phyloP scores from a whole-genome alignment of 331 rosid genomes.

The Acacia pycnantha region DNA sequence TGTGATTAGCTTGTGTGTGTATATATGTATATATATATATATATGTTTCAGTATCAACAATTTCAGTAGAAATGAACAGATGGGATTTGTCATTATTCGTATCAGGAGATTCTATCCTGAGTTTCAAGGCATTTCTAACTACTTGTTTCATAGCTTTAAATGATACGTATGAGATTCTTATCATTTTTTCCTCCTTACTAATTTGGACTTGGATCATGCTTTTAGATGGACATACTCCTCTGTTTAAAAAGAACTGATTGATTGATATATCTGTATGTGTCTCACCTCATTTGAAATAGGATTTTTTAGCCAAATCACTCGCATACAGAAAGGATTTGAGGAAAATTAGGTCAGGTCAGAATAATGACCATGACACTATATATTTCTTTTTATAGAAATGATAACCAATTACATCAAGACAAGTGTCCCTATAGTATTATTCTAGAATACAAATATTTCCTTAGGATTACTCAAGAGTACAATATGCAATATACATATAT shows the following conservation, averaged over 20 bases:
- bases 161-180: background rate
- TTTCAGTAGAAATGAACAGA: background rate
- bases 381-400: too few relatives aligned
- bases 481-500: too few relatives aligned
- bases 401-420: too few relatives aligned
- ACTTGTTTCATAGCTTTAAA: background rate
- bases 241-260: background rate
- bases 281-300: background rate
- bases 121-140: conserved; percentile 3
- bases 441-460: too few relatives aligned
- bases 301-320: background rate
- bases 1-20: too few relatives aligned
- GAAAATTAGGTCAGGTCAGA: too few relatives aligned
- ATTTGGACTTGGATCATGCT: background rate
- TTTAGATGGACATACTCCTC: background rate
- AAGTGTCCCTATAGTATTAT: too few relatives aligned
- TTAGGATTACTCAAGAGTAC: too few relatives aligned
- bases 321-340: too few relatives aligned
- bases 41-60: background rate
- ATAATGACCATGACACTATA: too few relatives aligned
- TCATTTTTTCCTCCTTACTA: background rate
- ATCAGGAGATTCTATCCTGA: background rate
- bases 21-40: too few relatives aligned
- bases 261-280: background rate
- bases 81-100: background rate